Evolutionary conservation across 495 filamentous ascomycete genomes (phyloP), one percentile per base, ranked within the genome.

Genomic region (Podospora tetraspora): DNA sequence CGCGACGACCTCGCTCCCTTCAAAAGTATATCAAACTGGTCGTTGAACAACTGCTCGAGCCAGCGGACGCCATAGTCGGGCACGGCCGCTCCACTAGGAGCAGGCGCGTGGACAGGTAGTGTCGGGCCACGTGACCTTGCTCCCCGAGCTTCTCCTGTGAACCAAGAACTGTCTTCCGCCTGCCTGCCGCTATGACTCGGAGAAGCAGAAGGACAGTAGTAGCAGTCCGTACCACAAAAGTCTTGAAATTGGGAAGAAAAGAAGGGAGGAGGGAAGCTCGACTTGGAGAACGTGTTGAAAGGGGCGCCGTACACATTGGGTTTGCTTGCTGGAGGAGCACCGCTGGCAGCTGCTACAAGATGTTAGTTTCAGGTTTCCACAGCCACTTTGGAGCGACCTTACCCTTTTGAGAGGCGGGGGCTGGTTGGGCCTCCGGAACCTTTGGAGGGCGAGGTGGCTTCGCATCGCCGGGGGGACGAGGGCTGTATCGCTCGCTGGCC

Each of bases 231-330:
- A n/a, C 19, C 43, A n/a, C 6, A 52, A n/a, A n/a, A 52, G 3
- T 52, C 23, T 34, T 34, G 56, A 25, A 37, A 59, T 32, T 60
- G 57, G 25, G 43, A 37, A 57, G 59, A 56, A 59, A 9, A 30
- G 16, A 21, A 57, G 63, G 56, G 21, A 43, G 25, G 57, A 70
- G 16, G 59, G 37, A 52, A 1, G 19, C 43, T 52, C 6, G 69
- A 66, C 25, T 27, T 57, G 29, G 62, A 5, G 21, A 22, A 10
- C 23, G 62, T 52, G 60, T 62, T 52, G 32, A 62, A 65, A 67
- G 68, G 57, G 71, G 60, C 59, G 63, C 37, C 77, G 69, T 78
- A 78, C 77, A 77, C 71, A 70, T 67, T 75, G 62, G 75, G 67
- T 43, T 64, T 64, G 25, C 58, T 71, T 8, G 69, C 52, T 57